Evolutionary conservation across 176 grass and related monocot genomes (phyloP).

Genomic region (Hyparrhenia diplandra): DNA sequence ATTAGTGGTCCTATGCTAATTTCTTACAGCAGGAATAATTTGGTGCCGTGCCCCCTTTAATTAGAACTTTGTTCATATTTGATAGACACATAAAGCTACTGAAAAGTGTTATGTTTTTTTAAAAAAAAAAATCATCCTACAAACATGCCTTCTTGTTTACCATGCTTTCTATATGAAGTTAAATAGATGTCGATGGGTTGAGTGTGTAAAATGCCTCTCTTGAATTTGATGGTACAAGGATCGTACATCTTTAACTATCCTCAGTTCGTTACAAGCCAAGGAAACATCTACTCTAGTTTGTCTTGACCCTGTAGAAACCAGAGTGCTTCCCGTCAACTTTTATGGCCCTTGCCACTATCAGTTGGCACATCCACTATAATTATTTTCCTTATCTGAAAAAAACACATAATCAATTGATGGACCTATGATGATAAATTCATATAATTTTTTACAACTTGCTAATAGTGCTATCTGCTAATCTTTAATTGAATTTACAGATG

Average conservation of each 20-base stretch:
- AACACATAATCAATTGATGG: background rate
- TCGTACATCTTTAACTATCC: background rate
- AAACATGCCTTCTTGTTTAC: background rate
- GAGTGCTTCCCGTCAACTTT: too few relatives aligned
- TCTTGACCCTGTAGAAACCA: background rate
- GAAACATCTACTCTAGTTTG: background rate
- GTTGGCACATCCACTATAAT: background rate
- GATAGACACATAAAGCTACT: background rate
- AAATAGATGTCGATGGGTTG: background rate
- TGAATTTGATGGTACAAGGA: background rate
- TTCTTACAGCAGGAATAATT: background rate
- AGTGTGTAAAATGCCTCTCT: background rate
- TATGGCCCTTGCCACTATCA: too few relatives aligned
- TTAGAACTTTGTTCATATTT: background rate
- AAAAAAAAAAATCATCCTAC: too few relatives aligned
- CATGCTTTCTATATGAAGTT: background rate
- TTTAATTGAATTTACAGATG: background rate
- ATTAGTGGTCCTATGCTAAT: background rate
- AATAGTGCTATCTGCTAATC: constrained; percentile 3
- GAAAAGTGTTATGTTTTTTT: background rate
- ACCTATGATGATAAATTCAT: background rate
- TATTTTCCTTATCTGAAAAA: background rate
- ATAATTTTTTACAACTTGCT: background rate
- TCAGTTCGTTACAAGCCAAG: background rate
- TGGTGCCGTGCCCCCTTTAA: background rate